Percentiles rank a stretch among this genome's conserved stretches.
These are phyloP conservation scores for Balamuthia mandrillaris DNA, from an alignment of 208 protist genomes.

Conservation along the genomic window DNA sequence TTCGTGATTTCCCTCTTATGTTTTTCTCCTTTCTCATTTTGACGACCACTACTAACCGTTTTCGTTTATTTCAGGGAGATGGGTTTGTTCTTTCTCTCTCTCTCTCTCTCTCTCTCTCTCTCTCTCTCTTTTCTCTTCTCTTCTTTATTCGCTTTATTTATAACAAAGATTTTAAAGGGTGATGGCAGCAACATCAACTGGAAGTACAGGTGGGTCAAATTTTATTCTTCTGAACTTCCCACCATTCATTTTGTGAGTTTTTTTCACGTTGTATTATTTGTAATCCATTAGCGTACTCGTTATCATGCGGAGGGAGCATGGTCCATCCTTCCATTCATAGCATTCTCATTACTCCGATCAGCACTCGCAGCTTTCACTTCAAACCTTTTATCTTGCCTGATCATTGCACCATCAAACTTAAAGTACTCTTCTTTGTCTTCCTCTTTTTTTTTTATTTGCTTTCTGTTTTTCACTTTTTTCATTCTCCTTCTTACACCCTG, in stretches of 20 bases:
- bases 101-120: no score
- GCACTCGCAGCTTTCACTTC: not conserved
- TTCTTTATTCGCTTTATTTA: no score
- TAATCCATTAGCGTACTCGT: constrained; percentile 2
- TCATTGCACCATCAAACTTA: not conserved
- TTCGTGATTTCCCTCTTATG: not conserved
- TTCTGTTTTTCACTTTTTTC: not conserved
- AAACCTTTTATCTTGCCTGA: not conserved
- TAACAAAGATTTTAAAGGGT: no score
- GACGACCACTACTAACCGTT: not conserved
- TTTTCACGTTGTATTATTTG: no score
- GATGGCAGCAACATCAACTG: not conserved
- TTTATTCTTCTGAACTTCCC: no score
- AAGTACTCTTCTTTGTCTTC: not conserved
- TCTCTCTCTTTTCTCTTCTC: no score
- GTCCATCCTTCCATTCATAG: not conserved
- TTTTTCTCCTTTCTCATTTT: not conserved
- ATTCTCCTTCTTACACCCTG: not conserved
- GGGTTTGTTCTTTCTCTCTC: no score
- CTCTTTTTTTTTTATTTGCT: not conserved
- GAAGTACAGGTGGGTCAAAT: no score
- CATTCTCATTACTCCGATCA: not conserved
- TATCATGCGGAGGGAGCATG: not conserved
- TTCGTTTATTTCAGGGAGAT: not conserved
- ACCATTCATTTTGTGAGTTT: no score